These are phyloP conservation scores for Paecilomyces fulvus DNA, from an alignment of 2,329 filamentous ascomycete genomes.

Conservation along the genomic window DNA sequence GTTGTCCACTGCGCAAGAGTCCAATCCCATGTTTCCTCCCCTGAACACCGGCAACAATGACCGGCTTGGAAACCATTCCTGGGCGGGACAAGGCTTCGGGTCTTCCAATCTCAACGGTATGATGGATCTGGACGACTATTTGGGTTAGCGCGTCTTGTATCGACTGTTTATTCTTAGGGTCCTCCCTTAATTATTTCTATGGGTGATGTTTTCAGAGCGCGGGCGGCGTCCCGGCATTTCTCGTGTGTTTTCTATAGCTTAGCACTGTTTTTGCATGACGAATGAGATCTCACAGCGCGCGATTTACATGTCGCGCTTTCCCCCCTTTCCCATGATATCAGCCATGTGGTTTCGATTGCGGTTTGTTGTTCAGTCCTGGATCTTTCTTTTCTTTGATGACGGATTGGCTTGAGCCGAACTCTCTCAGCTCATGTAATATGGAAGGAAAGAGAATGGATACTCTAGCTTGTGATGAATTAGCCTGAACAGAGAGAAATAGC, in stretches of 20 bases:
- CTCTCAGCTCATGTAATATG: not conserved
- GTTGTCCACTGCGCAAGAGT: constrained; percentile 2
- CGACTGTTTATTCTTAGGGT: not conserved
- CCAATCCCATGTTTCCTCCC: constrained; percentile 15
- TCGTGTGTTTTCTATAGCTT: not conserved
- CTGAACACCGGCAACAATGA: constrained; percentile 7
- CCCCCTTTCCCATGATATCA: not conserved
- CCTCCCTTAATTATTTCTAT: not conserved
- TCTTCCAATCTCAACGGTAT: not conserved
- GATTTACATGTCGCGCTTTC: not conserved
- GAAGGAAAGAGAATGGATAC: not conserved
- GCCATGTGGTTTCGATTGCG: not conserved
- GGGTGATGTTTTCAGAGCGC: not conserved
- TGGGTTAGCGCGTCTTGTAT: not conserved
- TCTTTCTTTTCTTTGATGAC: not conserved
- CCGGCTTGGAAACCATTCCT: constrained; percentile 9
- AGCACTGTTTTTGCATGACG: not conserved
- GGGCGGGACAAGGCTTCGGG: constrained; percentile 4
- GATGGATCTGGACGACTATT: not conserved
- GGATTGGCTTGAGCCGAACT: not conserved
- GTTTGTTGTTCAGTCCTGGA: not conserved
- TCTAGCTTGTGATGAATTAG: not conserved
- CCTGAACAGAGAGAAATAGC: not conserved
- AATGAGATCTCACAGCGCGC: not conserved
- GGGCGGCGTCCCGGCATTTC: not conserved